Conservation (phyloP, 352 stramenopile species). For the Pythium plurisporium region DNA sequence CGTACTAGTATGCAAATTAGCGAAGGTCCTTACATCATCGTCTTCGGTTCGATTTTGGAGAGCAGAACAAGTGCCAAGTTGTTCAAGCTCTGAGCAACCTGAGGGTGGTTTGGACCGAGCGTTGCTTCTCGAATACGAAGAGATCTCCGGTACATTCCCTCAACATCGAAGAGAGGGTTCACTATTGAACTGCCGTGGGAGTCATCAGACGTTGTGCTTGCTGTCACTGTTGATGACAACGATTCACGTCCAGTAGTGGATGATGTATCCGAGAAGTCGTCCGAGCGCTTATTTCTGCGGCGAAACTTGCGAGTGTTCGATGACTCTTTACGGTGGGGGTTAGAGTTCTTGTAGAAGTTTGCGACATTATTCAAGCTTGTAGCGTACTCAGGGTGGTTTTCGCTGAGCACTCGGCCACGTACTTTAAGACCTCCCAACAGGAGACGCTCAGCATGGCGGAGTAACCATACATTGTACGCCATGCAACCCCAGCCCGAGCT, state of each 20-base stretch:
- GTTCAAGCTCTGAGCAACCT: slow-evolving; percentile 78
- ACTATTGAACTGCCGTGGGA: slow-evolving; percentile 18
- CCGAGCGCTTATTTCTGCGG: neutral
- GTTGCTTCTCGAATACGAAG: slow-evolving; percentile 70
- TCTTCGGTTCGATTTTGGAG: slow-evolving; percentile 50
- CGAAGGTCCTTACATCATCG: no score
- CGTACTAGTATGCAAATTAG: no score
- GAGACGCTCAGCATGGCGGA: slow-evolving; percentile 66
- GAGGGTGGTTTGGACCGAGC: slow-evolving; percentile 60
- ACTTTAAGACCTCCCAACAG: slow-evolving; percentile 69
- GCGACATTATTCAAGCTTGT: slow-evolving; percentile 82
- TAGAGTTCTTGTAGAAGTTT: slow-evolving; percentile 83
- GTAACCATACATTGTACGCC: slow-evolving; percentile 71
- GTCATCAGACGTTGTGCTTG: slow-evolving; percentile 7
- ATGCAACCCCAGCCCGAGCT: slow-evolving; percentile 66
- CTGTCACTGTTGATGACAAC: slow-evolving; percentile 23
- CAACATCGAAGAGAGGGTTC: slow-evolving; percentile 40
- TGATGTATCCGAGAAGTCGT: slow-evolving; percentile 6
- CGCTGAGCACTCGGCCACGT: slow-evolving; percentile 69
- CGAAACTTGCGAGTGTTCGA: neutral
- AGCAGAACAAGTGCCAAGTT: slow-evolving; percentile 73
- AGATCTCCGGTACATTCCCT: slow-evolving; percentile 70
- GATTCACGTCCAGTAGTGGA: no score
- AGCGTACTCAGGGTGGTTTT: slow-evolving; percentile 73
- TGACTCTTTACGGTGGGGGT: slow-evolving; percentile 18